phyloP scores from a whole-genome alignment of 768 basidiomycete species.

The Tubosaeta sp. region DNA sequence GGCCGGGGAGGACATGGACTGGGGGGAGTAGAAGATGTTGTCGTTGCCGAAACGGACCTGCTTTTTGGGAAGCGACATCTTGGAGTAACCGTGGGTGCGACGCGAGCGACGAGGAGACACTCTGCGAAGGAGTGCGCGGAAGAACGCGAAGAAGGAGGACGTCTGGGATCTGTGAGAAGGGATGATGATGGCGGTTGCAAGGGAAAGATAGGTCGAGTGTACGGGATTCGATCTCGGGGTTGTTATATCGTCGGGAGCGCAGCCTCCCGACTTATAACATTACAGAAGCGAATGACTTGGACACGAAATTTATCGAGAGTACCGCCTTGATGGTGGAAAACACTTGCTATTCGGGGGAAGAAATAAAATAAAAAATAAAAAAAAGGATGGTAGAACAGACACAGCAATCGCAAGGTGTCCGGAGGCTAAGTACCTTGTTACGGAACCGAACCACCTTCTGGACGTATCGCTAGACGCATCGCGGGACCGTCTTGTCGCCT shows the following conservation, averaged over 20 bases:
- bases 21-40: conserved; percentile 32
- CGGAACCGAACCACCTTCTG: conserved; percentile 4
- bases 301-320: conserved; percentile 9
- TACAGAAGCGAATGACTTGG: conserved; percentile 18
- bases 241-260: conserved; percentile 25
- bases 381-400: neutral
- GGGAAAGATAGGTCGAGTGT: conserved; percentile 1
- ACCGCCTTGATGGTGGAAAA: conserved; percentile 11
- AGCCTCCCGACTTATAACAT: conserved; percentile 25
- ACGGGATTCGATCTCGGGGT: neutral
- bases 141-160: conserved; percentile 5
- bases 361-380: neutral
- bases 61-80: conserved; percentile 20
- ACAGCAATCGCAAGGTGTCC: conserved; percentile 16
- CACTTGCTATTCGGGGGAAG: neutral
- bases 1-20: conserved; percentile 17
- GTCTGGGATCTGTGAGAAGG: conserved; percentile 17
- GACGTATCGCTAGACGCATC: neutral
- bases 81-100: conserved; percentile 1
- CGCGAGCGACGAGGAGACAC: conserved; percentile 8
- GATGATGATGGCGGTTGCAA: conserved; percentile 9
- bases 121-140: conserved; percentile 12
- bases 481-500: conserved; percentile 1
- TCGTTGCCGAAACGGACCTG: conserved; percentile 32
- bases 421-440: conserved; percentile 1